Evolutionary conservation across 352 stramenopile species (phyloP), one percentile per base, ranked within the genome.

Genomic region (Phytophthora aleatoria): DNA sequence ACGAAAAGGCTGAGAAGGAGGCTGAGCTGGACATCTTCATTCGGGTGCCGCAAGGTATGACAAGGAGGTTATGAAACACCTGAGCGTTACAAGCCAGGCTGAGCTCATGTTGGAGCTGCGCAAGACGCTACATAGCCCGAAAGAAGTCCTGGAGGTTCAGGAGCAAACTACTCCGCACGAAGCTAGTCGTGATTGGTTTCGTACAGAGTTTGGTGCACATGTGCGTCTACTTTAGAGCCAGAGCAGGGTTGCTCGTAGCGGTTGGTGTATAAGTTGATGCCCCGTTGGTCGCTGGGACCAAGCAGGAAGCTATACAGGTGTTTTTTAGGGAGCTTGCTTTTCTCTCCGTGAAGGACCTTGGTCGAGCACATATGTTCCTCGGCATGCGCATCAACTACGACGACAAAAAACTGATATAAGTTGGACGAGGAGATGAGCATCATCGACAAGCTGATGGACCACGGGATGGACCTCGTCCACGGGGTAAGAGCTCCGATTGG

Each of bases 351-450:
- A 33, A 50, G 47, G 27, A 53, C 7, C 7, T 53, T 5, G 24
- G 45, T 2, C 26, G 15, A 12, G 47, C 30, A 12, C 24, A 8
- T 3, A 53, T 24, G 13, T 53, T 41, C 47, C 5, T 53, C 8
- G 47, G 47, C 1, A 41, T 41, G 47, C 10, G 28, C 1, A 5
- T 28, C 1, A 28, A 24, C 0, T 53, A 41, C 30, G 11, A n/a
- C n/a, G 47, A 38, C 13, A 6, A 20, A 50, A 4, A 15, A 31
- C 12, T 24, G 44, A 5, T 53, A 53, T 15, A 3, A 53, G 12
- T 15, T 53, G 13, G 47, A 53, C n/a, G 9, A 53, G 30, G 47
- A 53, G 30, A 12, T 41, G 2, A 53, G 28, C 7, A 53, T 53
- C 12, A 11, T 0, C 1, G 47, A 53, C 6, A 6, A 28, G 12